These are phyloP conservation scores for Oehlia diaphana DNA, from an alignment of 192 early-diverging fungal genomes.

Conservation along the genomic window DNA sequence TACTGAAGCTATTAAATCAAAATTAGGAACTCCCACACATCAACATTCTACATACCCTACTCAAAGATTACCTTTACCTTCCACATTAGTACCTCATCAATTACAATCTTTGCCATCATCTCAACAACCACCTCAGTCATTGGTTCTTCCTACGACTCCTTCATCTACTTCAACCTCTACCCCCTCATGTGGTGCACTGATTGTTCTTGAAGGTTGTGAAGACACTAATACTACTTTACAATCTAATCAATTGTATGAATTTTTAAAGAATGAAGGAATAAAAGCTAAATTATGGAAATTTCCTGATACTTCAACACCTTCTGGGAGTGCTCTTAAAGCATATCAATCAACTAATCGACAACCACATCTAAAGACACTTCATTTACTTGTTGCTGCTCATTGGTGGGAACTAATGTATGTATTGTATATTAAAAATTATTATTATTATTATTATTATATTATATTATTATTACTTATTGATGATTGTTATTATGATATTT, in stretches of 20 bases:
- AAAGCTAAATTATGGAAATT: slow-evolving; percentile 27
- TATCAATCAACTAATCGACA: slow-evolving; percentile 22
- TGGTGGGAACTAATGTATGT: slow-evolving; percentile 32
- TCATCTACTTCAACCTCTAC: not conserved
- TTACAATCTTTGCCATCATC: not conserved
- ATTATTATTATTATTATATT: not conserved
- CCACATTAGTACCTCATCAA: not conserved
- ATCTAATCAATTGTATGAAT: slow-evolving; percentile 18
- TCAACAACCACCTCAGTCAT: not conserved
- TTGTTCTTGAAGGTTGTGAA: slow-evolving; percentile 31
- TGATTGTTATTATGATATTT: not conserved
- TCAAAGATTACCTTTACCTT: slow-evolving; percentile 9
- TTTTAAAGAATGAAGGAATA: slow-evolving; percentile 30
- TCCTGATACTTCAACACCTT: slow-evolving; percentile 26
- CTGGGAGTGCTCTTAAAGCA: slow-evolving; percentile 13
- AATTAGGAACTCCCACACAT: not conserved
- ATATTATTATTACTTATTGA: not conserved
- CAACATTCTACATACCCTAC: not conserved
- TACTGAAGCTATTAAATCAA: slow-evolving; percentile 6
- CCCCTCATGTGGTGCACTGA: slow-evolving; percentile 16
- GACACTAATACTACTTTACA: slow-evolving; percentile 16
- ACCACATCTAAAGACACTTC: slow-evolving; percentile 22
- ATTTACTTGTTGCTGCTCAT: slow-evolving; percentile 28
- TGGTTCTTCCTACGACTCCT: not conserved
- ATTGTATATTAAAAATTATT: not conserved